Evolutionary conservation across 768 basidiomycete species (phyloP).

Genomic region (Asterophora parasitica): DNA sequence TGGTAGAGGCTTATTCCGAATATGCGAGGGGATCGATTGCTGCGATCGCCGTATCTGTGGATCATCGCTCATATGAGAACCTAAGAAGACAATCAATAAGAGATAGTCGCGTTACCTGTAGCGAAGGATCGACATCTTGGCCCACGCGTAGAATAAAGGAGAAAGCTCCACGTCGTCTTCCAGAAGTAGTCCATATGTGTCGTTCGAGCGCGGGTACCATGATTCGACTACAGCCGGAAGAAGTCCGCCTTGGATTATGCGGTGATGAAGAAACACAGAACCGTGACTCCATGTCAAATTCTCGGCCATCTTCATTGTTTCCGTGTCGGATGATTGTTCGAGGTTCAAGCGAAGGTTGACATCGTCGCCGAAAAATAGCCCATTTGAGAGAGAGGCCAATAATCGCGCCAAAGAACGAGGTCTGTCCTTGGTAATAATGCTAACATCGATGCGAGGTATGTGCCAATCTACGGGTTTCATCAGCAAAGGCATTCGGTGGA

Average conservation of each 20-base stretch:
- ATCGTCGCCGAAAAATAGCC: slow-evolving; percentile 64
- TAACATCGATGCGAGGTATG: slow-evolving; percentile 59
- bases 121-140: slow-evolving; percentile 71
- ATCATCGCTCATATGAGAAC: neutral
- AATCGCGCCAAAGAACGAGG: slow-evolving; percentile 67
- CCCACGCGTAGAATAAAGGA: slow-evolving; percentile 81
- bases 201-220: slow-evolving; percentile 74
- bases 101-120: slow-evolving; percentile 49
- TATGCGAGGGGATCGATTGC: slow-evolving; percentile 40
- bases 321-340: slow-evolving; percentile 66
- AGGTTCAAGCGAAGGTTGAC: slow-evolving; percentile 65
- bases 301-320: slow-evolving; percentile 51
- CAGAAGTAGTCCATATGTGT: slow-evolving; percentile 74
- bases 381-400: slow-evolving; percentile 51
- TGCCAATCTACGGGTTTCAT: slow-evolving; percentile 64
- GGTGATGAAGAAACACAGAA: slow-evolving; percentile 55
- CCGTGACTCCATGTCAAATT: slow-evolving; percentile 60
- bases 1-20: slow-evolving; percentile 87
- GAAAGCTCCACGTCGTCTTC: slow-evolving; percentile 88
- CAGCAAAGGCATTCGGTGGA: slow-evolving; percentile 7
- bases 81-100: neutral
- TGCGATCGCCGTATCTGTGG: slow-evolving; percentile 48
- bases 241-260: slow-evolving; percentile 75
- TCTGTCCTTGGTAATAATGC: slow-evolving; percentile 74
- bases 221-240: slow-evolving; percentile 83